Evolutionary conservation across 2,329 filamentous ascomycete genomes (phyloP).

Genomic region (Chaetomiaceae sp.): DNA sequence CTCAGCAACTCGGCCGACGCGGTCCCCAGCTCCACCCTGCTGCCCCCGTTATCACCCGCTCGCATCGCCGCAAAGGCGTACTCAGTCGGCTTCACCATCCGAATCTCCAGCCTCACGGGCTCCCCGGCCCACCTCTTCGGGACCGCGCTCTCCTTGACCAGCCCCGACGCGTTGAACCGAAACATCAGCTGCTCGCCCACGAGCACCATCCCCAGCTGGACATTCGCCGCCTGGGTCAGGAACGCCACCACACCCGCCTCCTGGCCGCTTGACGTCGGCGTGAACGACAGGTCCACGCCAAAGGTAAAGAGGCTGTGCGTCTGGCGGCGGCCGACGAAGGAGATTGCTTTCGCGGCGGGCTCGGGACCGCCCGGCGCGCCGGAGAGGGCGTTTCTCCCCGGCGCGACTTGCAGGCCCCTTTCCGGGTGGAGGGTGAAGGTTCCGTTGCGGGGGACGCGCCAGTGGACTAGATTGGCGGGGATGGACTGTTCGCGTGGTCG

Average conservation of each 20-base stretch:
- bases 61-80: slow-evolving; percentile 31
- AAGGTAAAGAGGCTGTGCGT: slow-evolving; percentile 33
- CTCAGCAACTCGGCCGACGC: slow-evolving; percentile 32
- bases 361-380: slow-evolving; percentile 19
- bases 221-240: slow-evolving; percentile 32
- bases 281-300: slow-evolving; percentile 31
- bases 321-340: slow-evolving; percentile 33
- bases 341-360: slow-evolving; percentile 25
- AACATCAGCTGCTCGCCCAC: slow-evolving; percentile 23
- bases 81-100: slow-evolving; percentile 29
- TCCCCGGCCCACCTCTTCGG: slow-evolving; percentile 26
- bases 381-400: slow-evolving; percentile 29
- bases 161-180: slow-evolving; percentile 18
- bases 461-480: slow-evolving; percentile 32
- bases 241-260: slow-evolving; percentile 35
- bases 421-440: slow-evolving; percentile 23
- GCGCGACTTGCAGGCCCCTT: slow-evolving; percentile 29
- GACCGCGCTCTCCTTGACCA: slow-evolving; percentile 18
- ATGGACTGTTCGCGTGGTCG: slow-evolving; percentile 16
- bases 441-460: slow-evolving; percentile 31
- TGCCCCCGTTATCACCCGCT: slow-evolving; percentile 15
- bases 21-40: slow-evolving; percentile 25
- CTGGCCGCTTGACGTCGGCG: slow-evolving; percentile 24
- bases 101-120: slow-evolving; percentile 31
- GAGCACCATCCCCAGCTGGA: slow-evolving; percentile 32